These are phyloP conservation scores for Eucalyptus regnans DNA, from an alignment of 345 rosid genomes.

Conservation along the genomic window DNA sequence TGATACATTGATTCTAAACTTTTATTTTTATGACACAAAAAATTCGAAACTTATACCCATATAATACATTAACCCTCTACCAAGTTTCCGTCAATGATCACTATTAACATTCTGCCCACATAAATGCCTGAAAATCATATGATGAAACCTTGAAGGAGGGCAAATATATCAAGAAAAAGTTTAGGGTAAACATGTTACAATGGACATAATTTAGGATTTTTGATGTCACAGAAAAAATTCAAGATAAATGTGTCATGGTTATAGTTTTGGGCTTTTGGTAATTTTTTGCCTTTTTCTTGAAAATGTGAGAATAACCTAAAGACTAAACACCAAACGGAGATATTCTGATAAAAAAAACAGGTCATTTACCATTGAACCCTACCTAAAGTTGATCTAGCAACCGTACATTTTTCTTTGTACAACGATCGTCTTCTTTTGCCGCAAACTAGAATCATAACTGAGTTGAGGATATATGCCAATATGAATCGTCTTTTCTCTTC, in stretches of 20 bases:
- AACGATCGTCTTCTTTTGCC: neutral
- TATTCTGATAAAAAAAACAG: neutral
- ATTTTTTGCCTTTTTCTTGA: neutral
- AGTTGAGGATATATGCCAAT: neutral
- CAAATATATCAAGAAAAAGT: too few species aligned
- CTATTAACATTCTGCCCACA: neutral
- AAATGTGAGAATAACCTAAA: neutral
- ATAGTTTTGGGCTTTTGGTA: neutral
- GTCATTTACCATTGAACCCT: neutral
- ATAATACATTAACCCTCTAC: neutral
- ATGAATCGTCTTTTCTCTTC: neutral
- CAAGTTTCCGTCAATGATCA: neutral
- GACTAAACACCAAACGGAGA: neutral
- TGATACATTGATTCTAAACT: too few species aligned
- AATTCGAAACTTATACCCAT: rapidly evolving
- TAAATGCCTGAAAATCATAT: too few species aligned
- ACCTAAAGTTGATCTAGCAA: neutral
- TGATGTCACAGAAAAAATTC: too few species aligned
- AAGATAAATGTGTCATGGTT: too few species aligned
- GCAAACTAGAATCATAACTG: neutral
- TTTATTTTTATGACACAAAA: too few species aligned
- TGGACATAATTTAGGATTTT: too few species aligned
- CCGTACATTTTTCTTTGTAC: neutral
- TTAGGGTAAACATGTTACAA: too few species aligned
- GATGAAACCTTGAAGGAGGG: too few species aligned